Conservation (phyloP, 2,329 filamentous ascomycete genomes). For the Ceratocystis harringtonii region DNA sequence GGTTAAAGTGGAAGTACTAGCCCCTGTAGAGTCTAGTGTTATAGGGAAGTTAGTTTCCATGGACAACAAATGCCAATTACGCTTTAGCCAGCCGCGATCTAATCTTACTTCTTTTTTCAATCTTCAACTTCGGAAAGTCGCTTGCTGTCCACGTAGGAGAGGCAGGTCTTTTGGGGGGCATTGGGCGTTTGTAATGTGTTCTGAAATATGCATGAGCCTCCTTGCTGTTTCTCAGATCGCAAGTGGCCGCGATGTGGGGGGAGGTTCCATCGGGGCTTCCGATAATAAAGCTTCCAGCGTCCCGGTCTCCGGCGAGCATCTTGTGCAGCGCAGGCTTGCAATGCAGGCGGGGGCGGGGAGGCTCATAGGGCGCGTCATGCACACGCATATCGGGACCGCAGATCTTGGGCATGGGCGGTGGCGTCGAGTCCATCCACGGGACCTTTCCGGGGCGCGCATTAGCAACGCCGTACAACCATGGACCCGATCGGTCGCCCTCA, state of each 20-base stretch:
- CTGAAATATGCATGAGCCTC: constrained; percentile 13
- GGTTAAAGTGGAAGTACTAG: constrained; percentile 2
- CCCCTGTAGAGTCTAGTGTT: background rate
- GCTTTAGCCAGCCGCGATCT: background rate
- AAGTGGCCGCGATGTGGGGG: constrained; percentile 9
- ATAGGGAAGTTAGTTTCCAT: background rate
- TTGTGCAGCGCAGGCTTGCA: constrained; percentile 9
- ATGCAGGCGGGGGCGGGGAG: constrained; percentile 9
- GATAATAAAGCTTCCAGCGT: constrained; percentile 14
- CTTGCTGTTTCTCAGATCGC: constrained; percentile 12
- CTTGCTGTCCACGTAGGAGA: background rate
- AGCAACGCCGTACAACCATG: constrained; percentile 9
- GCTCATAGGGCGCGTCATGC: background rate
- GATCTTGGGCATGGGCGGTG: background rate
- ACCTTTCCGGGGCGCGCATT: background rate
- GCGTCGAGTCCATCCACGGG: constrained; percentile 5
- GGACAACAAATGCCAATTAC: background rate
- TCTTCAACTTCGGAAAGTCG: constrained; percentile 1
- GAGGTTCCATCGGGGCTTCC: constrained; percentile 9
- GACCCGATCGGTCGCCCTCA: background rate
- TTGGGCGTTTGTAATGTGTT: constrained; percentile 10
- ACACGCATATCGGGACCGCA: background rate
- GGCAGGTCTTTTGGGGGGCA: background rate
- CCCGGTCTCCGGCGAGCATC: constrained; percentile 14
- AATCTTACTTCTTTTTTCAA: background rate